These are phyloP conservation scores for Cyberlindnera americana DNA, from an alignment of 805 yeast genomes.

Conservation along the genomic window DNA sequence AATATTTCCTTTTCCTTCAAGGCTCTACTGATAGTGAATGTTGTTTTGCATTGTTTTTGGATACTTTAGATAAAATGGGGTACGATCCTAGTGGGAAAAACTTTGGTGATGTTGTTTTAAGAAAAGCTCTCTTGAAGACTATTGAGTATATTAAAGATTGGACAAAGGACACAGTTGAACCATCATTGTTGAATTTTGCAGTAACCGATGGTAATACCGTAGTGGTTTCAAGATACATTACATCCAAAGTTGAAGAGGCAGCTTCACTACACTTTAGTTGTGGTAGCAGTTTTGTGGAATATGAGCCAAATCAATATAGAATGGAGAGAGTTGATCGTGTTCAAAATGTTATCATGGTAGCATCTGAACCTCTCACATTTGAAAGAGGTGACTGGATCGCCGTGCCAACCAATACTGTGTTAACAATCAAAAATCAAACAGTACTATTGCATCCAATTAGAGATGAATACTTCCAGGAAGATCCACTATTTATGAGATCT, in stretches of 20 bases:
- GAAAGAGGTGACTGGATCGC: slow-evolving; percentile 98
- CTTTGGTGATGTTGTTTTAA: slow-evolving; percentile 52
- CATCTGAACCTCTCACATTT: slow-evolving; percentile 94
- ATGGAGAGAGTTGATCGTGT: slow-evolving; percentile 93
- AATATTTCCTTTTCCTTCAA: slow-evolving; percentile 75
- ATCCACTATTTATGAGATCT: slow-evolving; percentile 65
- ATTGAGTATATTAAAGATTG: slow-evolving; percentile 74
- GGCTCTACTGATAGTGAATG: slow-evolving; percentile 97
- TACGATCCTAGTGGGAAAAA: slow-evolving; percentile 55
- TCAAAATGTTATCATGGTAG: slow-evolving; percentile 94
- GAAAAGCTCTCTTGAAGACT: slow-evolving; percentile 69
- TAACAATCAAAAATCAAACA: slow-evolving; percentile 81
- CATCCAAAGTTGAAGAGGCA: slow-evolving; percentile 89
- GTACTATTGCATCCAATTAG: slow-evolving; percentile 86
- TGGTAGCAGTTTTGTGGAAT: slow-evolving; percentile 87
- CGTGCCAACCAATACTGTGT: slow-evolving; percentile 85
- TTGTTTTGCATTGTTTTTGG: slow-evolving; percentile 84
- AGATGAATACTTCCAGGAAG: slow-evolving; percentile 82
- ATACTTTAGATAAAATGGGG: slow-evolving; percentile 72
- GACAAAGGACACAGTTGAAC: slow-evolving; percentile 72
- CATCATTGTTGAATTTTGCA: slow-evolving; percentile 88
- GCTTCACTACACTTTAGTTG: slow-evolving; percentile 94
- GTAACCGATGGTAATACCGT: slow-evolving; percentile 89
- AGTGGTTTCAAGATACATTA: slow-evolving; percentile 83
- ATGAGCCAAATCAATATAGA: slow-evolving; percentile 84